Evolutionary conservation across 2,329 filamentous ascomycete species (phyloP), one percentile per base, ranked within the genome.

Genomic region (Pseudogymnoascus sp.): DNA sequence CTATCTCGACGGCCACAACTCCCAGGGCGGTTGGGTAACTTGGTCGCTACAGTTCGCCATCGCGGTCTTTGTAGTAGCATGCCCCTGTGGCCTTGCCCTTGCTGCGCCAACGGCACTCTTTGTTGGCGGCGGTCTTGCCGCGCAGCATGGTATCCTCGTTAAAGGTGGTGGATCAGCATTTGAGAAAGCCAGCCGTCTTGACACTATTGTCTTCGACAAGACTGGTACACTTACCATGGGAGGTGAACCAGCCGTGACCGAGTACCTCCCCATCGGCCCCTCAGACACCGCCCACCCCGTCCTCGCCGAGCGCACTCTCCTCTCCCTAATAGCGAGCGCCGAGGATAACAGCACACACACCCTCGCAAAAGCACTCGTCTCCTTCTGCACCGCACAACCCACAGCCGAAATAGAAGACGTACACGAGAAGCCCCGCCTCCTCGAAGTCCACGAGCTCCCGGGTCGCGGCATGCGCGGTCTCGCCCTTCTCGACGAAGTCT

Each of bases 1-100:
- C 38, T 89, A 83, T 67, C 74, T 84, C 11, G 78, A 82, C 12
- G 68, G 70, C 16, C 76, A 79, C 14, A 74, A 77, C 1, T 54
- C 47, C 9, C 47, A 54, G 9, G 85, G 85, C n/a, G 83, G 85
- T 8, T 89, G 86, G 83, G 79, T 83, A 0, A 81, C 86, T 1
- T 93, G 90, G 78, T 87, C 88, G 2, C 79, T 94, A 47, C 86
- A 90, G 64, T 94, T 93, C 78, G 88, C 82, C 1, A 85, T 85
- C 59, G 79, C 82, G 6, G 81, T 84, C 18, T 83, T 85, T 61
- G 80, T 85, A 28, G 78, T 84, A 50, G 81, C 82, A 0, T 85
- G 82, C 65, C 82, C 82, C n/a, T 85, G 82, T 66, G 82, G 81
- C 11, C 78, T 85, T 57, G 82, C 79, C 20, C 75, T 85, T 16